phyloP scores from a whole-genome alignment of 441 rosid species.

The Cnidoscolus chayamansa region DNA sequence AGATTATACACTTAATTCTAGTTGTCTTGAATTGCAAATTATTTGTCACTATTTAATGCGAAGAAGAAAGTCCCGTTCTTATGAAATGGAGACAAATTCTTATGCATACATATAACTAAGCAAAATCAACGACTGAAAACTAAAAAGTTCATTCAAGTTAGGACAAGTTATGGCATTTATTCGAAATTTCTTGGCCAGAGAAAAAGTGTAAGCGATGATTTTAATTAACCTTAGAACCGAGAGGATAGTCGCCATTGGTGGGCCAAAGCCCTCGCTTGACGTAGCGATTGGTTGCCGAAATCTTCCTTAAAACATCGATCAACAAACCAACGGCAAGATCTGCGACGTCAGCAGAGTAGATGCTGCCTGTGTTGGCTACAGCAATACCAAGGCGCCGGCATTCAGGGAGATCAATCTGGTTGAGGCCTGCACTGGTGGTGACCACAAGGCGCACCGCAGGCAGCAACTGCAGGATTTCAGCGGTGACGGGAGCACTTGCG shows the following conservation, averaged over 20 bases:
- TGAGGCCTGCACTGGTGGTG: conserved; percentile 31
- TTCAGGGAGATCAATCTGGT: conserved; percentile 32
- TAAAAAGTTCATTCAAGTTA: too few species aligned
- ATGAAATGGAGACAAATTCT: not conserved
- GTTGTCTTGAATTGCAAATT: not conserved
- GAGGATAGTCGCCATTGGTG: conserved; percentile 23
- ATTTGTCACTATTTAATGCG: not conserved
- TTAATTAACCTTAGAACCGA: conserved; percentile 18
- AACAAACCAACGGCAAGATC: conserved; percentile 29
- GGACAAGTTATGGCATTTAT: not conserved
- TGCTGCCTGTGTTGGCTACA: conserved; percentile 21
- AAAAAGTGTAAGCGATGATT: not conserved
- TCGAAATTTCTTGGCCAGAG: not conserved
- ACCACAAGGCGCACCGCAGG: conserved; percentile 20
- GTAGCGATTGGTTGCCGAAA: conserved; percentile 25
- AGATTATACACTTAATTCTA: not conserved
- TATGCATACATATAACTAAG: not conserved
- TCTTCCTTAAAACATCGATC: conserved; percentile 27
- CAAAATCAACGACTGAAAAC: too few species aligned
- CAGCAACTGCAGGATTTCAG: conserved; percentile 24
- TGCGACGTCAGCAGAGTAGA: conserved; percentile 27
- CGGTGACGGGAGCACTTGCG: conserved; percentile 9
- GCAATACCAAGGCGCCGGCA: conserved; percentile 37
- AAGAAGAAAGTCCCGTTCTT: not conserved
- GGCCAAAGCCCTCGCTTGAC: conserved; percentile 24